These are phyloP conservation scores for Populus pruinosa DNA, from an alignment of 345 rosid genomes.

Conservation along the genomic window DNA sequence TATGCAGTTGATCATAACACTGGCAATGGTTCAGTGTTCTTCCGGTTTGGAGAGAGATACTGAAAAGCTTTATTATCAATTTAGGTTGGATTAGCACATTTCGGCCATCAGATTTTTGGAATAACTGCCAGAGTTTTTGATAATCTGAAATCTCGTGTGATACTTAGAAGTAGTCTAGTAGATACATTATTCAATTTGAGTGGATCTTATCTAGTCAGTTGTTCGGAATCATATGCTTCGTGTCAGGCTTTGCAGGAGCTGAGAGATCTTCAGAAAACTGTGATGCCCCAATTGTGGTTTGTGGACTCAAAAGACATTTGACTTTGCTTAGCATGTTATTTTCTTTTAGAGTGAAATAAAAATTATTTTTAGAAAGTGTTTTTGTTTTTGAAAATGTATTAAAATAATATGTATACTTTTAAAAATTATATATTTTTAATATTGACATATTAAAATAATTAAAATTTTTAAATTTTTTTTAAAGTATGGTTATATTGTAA, in stretches of 20 bases:
- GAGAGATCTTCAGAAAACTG: conserved; percentile 1
- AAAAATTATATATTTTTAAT: no score
- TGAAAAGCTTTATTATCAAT: conserved; percentile 28
- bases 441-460: no score
- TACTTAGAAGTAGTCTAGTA: conserved; percentile 4
- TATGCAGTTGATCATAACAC: conserved; percentile 95
- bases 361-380: no score
- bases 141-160: conserved; percentile 1
- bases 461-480: no score
- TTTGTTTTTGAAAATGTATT: no score
- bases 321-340: neutral
- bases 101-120: conserved; percentile 10
- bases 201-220: conserved; percentile 2
- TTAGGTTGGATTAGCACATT: conserved; percentile 9
- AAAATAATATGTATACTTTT: no score
- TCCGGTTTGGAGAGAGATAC: conserved; percentile 91
- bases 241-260: neutral
- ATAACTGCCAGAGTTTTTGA: neutral
- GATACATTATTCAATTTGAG: conserved; percentile 12
- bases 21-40: conserved; percentile 82
- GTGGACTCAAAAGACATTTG: neutral
- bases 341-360: no score
- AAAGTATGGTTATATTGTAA: no score
- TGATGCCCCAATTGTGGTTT: neutral
- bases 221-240: neutral